phyloP scores from a whole-genome alignment of 129 eudicot species.

The Flaveria robusta region DNA sequence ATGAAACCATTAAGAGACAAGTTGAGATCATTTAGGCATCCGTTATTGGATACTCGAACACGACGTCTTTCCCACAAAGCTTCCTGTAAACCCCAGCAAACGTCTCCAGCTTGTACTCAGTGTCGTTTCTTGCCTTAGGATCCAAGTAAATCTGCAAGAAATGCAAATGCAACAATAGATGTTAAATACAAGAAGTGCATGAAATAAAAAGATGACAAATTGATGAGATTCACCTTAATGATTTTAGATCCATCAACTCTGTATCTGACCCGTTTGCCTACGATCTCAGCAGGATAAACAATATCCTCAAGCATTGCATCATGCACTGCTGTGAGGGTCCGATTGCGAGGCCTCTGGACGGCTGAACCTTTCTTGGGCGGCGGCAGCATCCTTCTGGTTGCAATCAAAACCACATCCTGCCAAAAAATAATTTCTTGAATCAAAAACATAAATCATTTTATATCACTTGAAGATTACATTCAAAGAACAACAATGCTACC shows the following conservation, averaged over 20 bases:
- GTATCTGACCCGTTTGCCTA: slow-evolving; percentile 67
- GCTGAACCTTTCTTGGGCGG: slow-evolving; percentile 87
- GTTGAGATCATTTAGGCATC: slow-evolving; percentile 40
- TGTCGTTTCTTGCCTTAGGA: slow-evolving; percentile 70
- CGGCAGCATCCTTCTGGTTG: slow-evolving; percentile 61
- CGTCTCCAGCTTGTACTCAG: slow-evolving; percentile 82
- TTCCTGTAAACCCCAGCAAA: slow-evolving; percentile 72
- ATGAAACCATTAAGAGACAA: slow-evolving; percentile 29
- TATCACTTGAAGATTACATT: background rate
- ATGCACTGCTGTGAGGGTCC: slow-evolving; percentile 71
- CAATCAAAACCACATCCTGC: slow-evolving; percentile 73
- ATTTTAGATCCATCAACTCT: slow-evolving; percentile 66
- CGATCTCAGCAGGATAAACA: slow-evolving; percentile 71
- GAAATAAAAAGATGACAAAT: background rate
- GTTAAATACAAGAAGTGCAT: background rate
- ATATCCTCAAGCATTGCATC: slow-evolving; percentile 70
- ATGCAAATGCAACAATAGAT: no score
- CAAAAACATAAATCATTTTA: background rate
- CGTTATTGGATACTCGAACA: slow-evolving; percentile 58
- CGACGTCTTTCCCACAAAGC: slow-evolving; percentile 77
- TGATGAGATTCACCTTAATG: slow-evolving; percentile 46
- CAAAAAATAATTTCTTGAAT: background rate
- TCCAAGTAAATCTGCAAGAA: slow-evolving; percentile 59
- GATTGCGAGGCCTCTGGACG: slow-evolving; percentile 58
- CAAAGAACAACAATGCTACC: slow-evolving; percentile 36